phyloP scores from a whole-genome alignment of 768 basidiomycete species.

The Tulasnella sp. region DNA sequence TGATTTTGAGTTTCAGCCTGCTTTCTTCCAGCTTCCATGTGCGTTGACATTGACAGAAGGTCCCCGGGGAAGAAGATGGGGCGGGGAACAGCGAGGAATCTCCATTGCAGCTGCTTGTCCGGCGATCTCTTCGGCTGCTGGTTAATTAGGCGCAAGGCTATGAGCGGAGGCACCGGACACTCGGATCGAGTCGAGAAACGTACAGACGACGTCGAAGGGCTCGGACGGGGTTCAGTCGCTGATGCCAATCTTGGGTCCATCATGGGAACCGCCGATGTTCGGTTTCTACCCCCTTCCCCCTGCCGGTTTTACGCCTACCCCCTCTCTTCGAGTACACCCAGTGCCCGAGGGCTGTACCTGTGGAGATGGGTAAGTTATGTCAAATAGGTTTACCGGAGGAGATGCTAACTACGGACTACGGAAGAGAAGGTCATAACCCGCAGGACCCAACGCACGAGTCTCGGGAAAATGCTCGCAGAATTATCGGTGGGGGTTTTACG shows the following conservation, averaged over 20 bases:
- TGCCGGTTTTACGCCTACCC: not conserved
- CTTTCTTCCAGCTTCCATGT: constrained; percentile 2
- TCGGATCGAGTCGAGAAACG: constrained; percentile 11
- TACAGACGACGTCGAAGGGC: constrained; percentile 1
- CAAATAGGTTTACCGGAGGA: not conserved
- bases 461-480: constrained; percentile 19
- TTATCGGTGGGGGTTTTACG: constrained; percentile 12
- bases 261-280: not conserved
- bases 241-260: not conserved
- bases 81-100: constrained; percentile 9
- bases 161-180: not conserved
- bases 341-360: not conserved
- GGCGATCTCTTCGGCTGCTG: constrained; percentile 9
- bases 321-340: not conserved
- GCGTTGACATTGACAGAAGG: constrained; percentile 10
- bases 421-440: not conserved
- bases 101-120: not conserved
- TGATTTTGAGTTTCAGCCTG: constrained; percentile 11
- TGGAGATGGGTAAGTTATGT: not conserved
- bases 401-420: constrained; percentile 8
- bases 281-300: not conserved
- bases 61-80: not conserved
- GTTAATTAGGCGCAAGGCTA: not conserved
- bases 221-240: not conserved
- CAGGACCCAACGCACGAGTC: constrained; percentile 16